phyloP scores from a whole-genome alignment of 2,329 filamentous ascomycete genomes.

The Stachybotrys chlorohalonatus region DNA sequence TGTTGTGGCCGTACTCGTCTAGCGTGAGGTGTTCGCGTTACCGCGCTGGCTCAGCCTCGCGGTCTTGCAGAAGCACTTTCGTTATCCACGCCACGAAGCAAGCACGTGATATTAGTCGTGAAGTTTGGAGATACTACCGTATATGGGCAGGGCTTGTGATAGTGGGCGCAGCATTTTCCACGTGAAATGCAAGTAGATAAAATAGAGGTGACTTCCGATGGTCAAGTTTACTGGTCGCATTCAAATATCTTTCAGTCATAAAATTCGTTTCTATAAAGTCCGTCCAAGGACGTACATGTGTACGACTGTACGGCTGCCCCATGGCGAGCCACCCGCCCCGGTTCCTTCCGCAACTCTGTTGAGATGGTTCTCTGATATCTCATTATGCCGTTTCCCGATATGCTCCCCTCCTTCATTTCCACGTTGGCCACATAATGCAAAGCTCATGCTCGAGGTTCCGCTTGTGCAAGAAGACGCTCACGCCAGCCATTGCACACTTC shows the following conservation, averaged over 20 bases:
- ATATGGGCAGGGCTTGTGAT: no score
- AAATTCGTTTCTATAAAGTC: neutral
- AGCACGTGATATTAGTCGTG: no score
- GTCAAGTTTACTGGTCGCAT: no score
- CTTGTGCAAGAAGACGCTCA: constrained; percentile 60
- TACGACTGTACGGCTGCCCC: neutral
- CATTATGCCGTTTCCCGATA: neutral
- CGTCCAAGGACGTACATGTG: neutral
- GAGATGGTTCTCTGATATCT: neutral
- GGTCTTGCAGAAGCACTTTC: neutral
- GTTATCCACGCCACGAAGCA: no score
- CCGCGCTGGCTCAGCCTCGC: neutral
- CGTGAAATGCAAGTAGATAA: no score
- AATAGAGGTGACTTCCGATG: no score
- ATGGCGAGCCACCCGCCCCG: neutral
- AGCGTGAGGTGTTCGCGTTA: neutral
- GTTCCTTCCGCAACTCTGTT: neutral
- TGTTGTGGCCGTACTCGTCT: neutral
- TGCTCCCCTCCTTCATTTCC: no score
- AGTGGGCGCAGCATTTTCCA: no score
- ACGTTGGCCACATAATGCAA: no score
- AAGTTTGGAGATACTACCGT: no score
- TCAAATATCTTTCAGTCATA: constrained; percentile 3
- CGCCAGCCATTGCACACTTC: constrained; percentile 81
- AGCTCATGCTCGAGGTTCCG: constrained; percentile 35